Evolutionary conservation across 495 filamentous ascomycete genomes (phyloP), one percentile per base, ranked within the genome.

Genomic region (Darksidea phi): DNA sequence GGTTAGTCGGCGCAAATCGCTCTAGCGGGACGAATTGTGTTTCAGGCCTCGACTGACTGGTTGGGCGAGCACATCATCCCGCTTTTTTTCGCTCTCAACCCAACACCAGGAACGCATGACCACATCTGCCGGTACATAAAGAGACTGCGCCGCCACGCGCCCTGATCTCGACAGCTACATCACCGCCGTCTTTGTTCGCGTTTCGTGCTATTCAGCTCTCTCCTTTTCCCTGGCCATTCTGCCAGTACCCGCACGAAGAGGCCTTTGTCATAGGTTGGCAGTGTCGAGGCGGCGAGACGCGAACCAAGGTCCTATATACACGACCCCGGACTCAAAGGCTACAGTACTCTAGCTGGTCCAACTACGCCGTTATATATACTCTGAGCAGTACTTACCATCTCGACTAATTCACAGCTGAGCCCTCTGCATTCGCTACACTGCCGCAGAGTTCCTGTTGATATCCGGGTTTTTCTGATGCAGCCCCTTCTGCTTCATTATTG

Each of bases 401-500:
- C 52, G 20, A 64, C 61, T 64, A 64, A 64, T 48, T 8, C 23
- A 26, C 53, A 64, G 61, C 54, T 54, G 48, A 46, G 25, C 34
- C n/a, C 26, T 34, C 45, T 32, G 1, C 41, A 28, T 8, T 38
- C 28, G 6, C 52, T 23, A 49, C 37, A 46, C 15, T 45, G 18
- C 32, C 4, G 47, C 32, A 41, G 5, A 43, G 41, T 57, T 43
- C 58, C 38, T 53, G 2, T 56, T 42, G 54, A 53, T 57, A 64
- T 52, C 56, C 26, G 10, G 28, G 50, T 24, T 37, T 36, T 17
- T 58, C 57, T 59, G 46, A 70, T 72, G 67, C 67, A 59, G 21
- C 71, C 74, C 24, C 42, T 73, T 36, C 70, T 76, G n/a, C 66
- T 74, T 21, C 72, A 74, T 54, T 68, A 68, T 57, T 75, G 73